A percentile compares a stretch with the other conserved stretches of the same genome.
Evolutionary conservation across 1,284 basidiomycete species (phyloP).

Genomic region (Austroboletus novae-zelandiae): DNA sequence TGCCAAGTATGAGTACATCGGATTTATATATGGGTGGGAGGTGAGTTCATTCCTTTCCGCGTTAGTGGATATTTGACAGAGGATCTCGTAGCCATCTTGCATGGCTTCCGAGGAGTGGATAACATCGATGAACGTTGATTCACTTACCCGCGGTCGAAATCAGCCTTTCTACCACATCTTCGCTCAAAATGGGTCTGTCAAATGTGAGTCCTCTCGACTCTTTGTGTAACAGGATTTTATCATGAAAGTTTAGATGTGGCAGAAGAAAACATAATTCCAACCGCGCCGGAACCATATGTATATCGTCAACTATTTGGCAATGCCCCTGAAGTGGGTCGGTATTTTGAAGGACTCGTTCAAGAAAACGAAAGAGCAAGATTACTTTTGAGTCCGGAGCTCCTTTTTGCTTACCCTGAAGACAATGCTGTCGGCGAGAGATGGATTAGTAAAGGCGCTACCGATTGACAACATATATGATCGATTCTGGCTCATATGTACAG

Average conservation of each 20-base stretch:
- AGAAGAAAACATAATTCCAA: constrained; percentile 40
- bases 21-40: constrained; percentile 55
- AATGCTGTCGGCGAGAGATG: constrained; percentile 27
- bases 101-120: constrained; percentile 46
- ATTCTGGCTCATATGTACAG: constrained; percentile 1
- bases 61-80: constrained; percentile 1
- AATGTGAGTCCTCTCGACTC: constrained; percentile 37
- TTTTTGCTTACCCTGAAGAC: constrained; percentile 31
- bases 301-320: constrained; percentile 24
- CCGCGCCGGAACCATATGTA: constrained; percentile 22
- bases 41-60: constrained; percentile 32
- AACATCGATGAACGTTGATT: constrained; percentile 41
- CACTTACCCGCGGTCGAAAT: constrained; percentile 39
- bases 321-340: constrained; percentile 28
- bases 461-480: constrained; percentile 1
- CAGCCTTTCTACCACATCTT: constrained; percentile 55
- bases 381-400: constrained; percentile 29
- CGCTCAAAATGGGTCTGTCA: constrained; percentile 37
- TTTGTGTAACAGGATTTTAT: constrained; percentile 4
- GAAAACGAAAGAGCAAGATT: constrained; percentile 23
- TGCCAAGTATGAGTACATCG: constrained; percentile 40
- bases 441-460: constrained; percentile 17
- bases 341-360: constrained; percentile 35
- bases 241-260: constrained; percentile 35
- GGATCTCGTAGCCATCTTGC: constrained; percentile 39